These are phyloP conservation scores for Cryptosporidium sp. DNA, from an alignment of 169 alveolate species.

Conservation along the genomic window DNA sequence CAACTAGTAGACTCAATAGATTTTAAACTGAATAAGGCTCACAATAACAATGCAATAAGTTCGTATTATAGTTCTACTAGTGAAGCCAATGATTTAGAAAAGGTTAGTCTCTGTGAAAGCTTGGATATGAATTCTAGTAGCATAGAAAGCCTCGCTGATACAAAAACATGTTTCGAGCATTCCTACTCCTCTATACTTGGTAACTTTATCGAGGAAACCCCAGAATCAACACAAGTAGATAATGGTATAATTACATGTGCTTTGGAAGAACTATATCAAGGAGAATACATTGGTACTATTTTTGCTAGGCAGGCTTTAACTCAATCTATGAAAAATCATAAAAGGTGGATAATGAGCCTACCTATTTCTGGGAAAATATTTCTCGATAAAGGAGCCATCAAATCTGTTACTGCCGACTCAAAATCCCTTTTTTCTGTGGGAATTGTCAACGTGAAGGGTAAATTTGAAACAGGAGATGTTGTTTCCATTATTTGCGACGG, in stretches of 20 bases:
- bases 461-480: conserved; percentile 64
- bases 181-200: conserved; percentile 23
- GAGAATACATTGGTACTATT: conserved; percentile 71
- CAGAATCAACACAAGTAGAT: background rate
- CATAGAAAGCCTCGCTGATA: conserved; percentile 1
- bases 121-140: background rate
- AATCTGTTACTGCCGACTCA: conserved; percentile 37
- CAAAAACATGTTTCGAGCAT: background rate
- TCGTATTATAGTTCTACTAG: background rate
- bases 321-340: conserved; percentile 60
- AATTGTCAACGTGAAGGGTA: conserved; percentile 27
- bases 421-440: conserved; percentile 66
- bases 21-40: conserved; percentile 18
- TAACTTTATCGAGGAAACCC: conserved; percentile 2
- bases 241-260: conserved; percentile 44
- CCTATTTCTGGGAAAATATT: conserved; percentile 58
- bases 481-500: conserved; percentile 47
- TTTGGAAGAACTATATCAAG: conserved; percentile 52
- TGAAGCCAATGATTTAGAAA: conserved; percentile 1
- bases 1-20: conserved; percentile 41
- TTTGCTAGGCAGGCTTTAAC: conserved; percentile 23
- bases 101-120: background rate
- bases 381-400: conserved; percentile 58
- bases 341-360: conserved; percentile 73
- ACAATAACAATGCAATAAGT: background rate